Conservation (phyloP, 2,329 filamentous ascomycete species). For the Cadophora sp. region DNA sequence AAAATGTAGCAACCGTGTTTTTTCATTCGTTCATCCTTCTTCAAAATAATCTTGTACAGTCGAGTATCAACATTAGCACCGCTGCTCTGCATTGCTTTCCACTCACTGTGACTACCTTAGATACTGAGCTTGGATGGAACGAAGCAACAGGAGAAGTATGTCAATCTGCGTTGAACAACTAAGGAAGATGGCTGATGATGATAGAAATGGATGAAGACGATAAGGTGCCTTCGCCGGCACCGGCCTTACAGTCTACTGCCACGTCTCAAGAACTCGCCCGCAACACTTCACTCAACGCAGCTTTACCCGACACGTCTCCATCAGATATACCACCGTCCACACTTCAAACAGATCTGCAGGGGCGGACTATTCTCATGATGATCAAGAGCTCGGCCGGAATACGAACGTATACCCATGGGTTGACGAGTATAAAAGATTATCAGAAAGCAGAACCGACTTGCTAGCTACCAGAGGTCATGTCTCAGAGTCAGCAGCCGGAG, state of each 20-base stretch:
- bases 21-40: too few species aligned
- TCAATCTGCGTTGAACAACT: neutral
- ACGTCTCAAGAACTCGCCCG: neutral
- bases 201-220: neutral
- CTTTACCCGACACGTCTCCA: neutral
- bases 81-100: neutral
- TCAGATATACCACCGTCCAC: neutral
- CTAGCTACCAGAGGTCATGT: too few species aligned
- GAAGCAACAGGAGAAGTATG: neutral
- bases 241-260: neutral
- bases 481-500: too few species aligned
- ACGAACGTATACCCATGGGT: too few species aligned
- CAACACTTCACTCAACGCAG: neutral
- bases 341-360: too few species aligned
- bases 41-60: neutral
- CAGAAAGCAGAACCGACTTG: too few species aligned
- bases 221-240: neutral
- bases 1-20: too few species aligned
- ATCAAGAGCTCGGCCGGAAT: too few species aligned
- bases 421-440: too few species aligned
- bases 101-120: neutral
- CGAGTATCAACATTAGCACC: neutral
- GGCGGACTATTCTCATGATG: too few species aligned
- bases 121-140: neutral
- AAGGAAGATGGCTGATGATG: neutral